A percentile compares a stretch with the other conserved stretches of the same genome.
Evolutionary conservation across 345 rosid species (phyloP).

Genomic region (Populus ilicifolia): DNA sequence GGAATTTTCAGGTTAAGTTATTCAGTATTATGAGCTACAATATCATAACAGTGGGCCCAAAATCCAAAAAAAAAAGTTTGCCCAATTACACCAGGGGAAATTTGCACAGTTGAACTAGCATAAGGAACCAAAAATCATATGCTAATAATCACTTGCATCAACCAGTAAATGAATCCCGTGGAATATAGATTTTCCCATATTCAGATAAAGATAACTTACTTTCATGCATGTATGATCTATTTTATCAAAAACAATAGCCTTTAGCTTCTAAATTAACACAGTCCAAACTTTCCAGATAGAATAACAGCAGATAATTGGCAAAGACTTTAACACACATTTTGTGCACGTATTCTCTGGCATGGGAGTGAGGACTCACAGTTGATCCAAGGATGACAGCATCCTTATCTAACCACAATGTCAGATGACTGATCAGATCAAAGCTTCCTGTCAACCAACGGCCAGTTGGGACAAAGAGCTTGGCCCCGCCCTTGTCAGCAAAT

Average conservation of each 20-base stretch:
- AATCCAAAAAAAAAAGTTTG: constrained; percentile 2
- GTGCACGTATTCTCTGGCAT: background rate
- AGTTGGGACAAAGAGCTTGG: constrained; percentile 92
- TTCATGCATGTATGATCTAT: background rate
- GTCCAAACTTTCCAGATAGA: background rate
- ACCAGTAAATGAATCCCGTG: background rate
- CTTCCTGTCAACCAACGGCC: constrained; percentile 98
- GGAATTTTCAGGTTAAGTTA: constrained; percentile 21
- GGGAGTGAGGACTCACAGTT: constrained; percentile 41
- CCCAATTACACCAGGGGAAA: constrained; percentile 7
- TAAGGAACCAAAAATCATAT: constrained; percentile 9
- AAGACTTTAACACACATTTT: background rate
- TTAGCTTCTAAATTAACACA: background rate
- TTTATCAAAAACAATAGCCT: background rate
- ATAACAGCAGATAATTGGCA: background rate
- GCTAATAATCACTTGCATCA: constrained; percentile 5
- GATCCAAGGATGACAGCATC: constrained; percentile 94
- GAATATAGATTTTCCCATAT: constrained; percentile 7
- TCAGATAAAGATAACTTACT: background rate
- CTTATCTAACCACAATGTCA: constrained; percentile 84
- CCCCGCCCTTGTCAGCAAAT: constrained; percentile 94
- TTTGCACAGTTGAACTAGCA: constrained; percentile 4
- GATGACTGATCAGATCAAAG: constrained; percentile 92
- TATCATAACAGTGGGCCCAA: background rate
- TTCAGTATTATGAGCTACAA: constrained; percentile 15